Evolutionary conservation across 257 asterid species (phyloP).

Genomic region (Plantago major): DNA sequence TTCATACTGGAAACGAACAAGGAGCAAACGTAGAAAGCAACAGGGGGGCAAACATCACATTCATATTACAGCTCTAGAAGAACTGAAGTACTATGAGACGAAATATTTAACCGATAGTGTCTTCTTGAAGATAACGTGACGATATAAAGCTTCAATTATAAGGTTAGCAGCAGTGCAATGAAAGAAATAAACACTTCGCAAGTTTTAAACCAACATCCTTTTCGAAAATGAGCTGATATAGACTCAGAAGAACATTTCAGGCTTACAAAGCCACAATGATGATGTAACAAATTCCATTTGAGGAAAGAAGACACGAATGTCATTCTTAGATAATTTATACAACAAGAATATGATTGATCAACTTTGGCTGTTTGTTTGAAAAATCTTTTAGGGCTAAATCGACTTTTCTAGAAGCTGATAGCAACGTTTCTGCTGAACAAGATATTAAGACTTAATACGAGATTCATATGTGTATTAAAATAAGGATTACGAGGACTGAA

Average conservation of each 20-base stretch:
- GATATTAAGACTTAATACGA: neutral
- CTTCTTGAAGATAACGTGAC: neutral
- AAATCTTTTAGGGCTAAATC: neutral
- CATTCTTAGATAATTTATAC: neutral
- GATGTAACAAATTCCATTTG: neutral
- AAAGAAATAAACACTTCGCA: neutral
- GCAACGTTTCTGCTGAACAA: neutral
- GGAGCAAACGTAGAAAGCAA: neutral
- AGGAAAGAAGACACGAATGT: neutral
- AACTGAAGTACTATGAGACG: neutral
- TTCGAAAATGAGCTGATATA: neutral
- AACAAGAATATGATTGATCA: neutral
- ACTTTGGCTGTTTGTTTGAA: neutral
- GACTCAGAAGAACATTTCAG: neutral
- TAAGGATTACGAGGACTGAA: neutral
- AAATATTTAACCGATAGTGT: neutral
- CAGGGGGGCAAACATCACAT: constrained; percentile 4
- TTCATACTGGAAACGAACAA: neutral
- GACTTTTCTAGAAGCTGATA: neutral
- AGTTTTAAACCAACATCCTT: neutral
- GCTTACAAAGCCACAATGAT: neutral
- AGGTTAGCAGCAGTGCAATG: neutral
- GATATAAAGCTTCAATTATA: neutral
- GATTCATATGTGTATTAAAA: neutral
- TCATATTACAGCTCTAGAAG: constrained; percentile 16